These are phyloP conservation scores for Solanum sejunctum DNA, from an alignment of 257 asterid species.

Conservation along the genomic window DNA sequence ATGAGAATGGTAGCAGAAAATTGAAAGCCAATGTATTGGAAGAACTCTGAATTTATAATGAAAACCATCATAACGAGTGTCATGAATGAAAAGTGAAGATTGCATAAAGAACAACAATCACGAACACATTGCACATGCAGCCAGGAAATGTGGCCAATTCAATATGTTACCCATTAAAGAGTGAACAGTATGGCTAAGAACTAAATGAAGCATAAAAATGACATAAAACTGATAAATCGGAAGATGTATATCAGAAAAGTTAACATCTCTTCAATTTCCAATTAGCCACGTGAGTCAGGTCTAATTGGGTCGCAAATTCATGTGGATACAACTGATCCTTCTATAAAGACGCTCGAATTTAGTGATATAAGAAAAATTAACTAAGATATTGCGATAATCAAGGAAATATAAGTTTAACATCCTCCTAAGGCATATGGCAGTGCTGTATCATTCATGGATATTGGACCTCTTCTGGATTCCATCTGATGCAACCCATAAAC, in stretches of 20 bases:
- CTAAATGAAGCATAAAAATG: not conserved
- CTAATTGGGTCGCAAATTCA: not conserved
- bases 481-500: not conserved
- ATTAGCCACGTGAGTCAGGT: not conserved
- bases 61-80: not conserved
- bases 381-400: not conserved
- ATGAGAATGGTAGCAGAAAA: not conserved
- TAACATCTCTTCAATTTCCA: not conserved
- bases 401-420: not conserved
- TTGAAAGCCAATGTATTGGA: not conserved
- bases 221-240: not conserved
- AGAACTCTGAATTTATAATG: not conserved
- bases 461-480: not conserved
- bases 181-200: not conserved
- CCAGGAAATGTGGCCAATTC: not conserved
- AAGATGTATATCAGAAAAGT: not conserved
- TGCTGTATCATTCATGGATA: not conserved
- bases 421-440: not conserved
- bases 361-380: not conserved
- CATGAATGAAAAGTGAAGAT: not conserved
- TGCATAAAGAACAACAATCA: not conserved
- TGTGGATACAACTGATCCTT: not conserved
- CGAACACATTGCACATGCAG: not conserved
- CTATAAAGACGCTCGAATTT: not conserved
- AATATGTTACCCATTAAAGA: not conserved